phyloP scores from a whole-genome alignment of 805 yeast species.

The Monosporozyma siamensis region DNA sequence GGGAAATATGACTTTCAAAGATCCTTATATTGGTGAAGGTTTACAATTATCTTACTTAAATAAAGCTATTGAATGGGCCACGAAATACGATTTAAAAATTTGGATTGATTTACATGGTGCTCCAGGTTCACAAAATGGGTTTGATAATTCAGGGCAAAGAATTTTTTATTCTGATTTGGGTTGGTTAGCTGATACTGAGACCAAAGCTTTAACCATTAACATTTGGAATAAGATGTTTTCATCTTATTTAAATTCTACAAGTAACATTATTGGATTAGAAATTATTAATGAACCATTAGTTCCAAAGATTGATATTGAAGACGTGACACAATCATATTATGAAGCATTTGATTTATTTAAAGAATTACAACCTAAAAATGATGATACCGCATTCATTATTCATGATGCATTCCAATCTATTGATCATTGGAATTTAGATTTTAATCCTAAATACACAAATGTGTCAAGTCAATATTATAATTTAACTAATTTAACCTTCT shows the following conservation, averaged over 20 bases:
- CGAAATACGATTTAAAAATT: conserved; percentile 48
- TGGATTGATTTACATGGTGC: conserved; percentile 75
- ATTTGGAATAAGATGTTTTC: conserved; percentile 42
- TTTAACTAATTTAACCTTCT: conserved; percentile 31
- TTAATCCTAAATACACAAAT: conserved; percentile 27
- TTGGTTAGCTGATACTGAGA: conserved; percentile 35
- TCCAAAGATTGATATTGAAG: conserved; percentile 35
- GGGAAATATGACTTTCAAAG: conserved; percentile 29
- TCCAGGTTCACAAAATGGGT: conserved; percentile 82
- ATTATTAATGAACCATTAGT: conserved; percentile 67
- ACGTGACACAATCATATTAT: conserved; percentile 28
- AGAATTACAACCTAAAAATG: conserved; percentile 9
- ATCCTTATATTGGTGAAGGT: conserved; percentile 55
- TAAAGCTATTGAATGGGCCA: conserved; percentile 60
- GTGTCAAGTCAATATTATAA: conserved; percentile 30
- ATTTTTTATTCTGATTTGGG: conserved; percentile 33
- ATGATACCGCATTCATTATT: conserved; percentile 40
- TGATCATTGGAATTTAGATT: conserved; percentile 46
- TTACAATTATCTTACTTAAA: conserved; percentile 52
- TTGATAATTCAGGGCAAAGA: conserved; percentile 70
- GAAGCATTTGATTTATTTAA: conserved; percentile 27
- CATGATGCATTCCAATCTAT: conserved; percentile 58
- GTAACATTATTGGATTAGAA: conserved; percentile 53
- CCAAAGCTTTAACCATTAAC: conserved; percentile 40
- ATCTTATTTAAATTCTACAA: conserved; percentile 32